Evolutionary conservation across 176 grass and related monocot species (phyloP).

Genomic region (Eleusine coracana): DNA sequence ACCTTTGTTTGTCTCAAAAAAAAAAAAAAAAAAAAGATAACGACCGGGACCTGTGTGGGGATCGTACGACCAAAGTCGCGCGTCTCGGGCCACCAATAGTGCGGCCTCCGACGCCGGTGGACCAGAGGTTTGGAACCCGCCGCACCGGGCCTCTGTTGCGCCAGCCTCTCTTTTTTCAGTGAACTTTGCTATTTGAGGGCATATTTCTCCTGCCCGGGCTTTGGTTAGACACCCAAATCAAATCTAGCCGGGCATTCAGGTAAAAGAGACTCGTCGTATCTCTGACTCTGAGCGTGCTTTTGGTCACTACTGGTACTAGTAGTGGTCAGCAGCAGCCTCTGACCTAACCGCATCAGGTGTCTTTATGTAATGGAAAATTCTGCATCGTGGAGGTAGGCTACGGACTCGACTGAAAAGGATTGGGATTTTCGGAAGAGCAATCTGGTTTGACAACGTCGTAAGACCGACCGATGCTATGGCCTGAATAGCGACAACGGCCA

Average conservation of each 20-base stretch:
- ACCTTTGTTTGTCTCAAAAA: background rate
- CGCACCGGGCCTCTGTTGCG: background rate
- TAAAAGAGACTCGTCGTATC: background rate
- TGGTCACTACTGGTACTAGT: background rate
- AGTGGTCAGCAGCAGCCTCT: too few relatives aligned
- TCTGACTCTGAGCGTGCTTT: constrained; percentile 2
- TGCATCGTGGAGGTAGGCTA: background rate
- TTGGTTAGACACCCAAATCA: background rate
- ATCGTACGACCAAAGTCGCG: background rate
- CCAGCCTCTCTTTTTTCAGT: background rate
- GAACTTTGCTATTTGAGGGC: background rate
- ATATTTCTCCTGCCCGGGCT: background rate
- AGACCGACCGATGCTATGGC: background rate
- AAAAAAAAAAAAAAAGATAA: background rate
- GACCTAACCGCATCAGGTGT: background rate
- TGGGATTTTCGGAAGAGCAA: background rate
- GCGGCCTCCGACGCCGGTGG: constrained; percentile 10
- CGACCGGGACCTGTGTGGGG: background rate
- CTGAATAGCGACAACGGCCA: background rate
- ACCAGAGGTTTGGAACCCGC: too few relatives aligned
- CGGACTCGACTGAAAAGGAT: background rate
- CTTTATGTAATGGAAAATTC: background rate
- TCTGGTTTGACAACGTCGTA: background rate
- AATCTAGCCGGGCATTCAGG: background rate
- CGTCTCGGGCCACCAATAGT: constrained; percentile 37